Conservation (phyloP, 2,329 filamentous ascomycete species). For the Microcyclospora pomicola region DNA sequence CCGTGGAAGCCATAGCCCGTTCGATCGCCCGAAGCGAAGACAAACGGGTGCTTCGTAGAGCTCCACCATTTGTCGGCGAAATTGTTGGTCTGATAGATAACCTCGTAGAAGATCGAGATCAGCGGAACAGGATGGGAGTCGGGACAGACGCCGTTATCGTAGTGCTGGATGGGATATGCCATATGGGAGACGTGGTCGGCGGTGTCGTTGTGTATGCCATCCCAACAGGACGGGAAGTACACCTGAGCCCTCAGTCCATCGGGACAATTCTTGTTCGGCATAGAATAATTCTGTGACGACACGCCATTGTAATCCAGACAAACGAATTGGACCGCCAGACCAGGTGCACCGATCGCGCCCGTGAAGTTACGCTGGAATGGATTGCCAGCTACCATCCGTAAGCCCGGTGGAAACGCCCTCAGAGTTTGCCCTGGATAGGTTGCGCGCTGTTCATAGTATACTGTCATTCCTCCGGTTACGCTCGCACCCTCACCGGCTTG, state of each 20-base stretch:
- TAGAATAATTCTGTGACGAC: conserved; percentile 39
- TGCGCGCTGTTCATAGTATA: conserved; percentile 52
- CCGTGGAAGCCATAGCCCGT: conserved; percentile 58
- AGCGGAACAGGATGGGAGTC: conserved; percentile 39
- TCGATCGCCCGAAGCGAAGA: conserved; percentile 54
- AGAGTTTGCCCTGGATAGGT: conserved; percentile 33
- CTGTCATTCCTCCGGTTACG: conserved; percentile 47
- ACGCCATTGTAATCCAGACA: conserved; percentile 39
- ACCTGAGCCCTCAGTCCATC: conserved; percentile 49
- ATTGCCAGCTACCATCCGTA: conserved; percentile 60
- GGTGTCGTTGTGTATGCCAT: conserved; percentile 45
- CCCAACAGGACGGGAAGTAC: conserved; percentile 63
- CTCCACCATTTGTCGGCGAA: conserved; percentile 38
- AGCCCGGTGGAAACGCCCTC: conserved; percentile 53
- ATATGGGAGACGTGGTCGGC: conserved; percentile 52
- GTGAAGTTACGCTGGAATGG: conserved; percentile 44
- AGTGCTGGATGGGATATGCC: conserved; percentile 41
- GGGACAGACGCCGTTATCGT: conserved; percentile 41
- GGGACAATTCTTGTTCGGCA: conserved; percentile 58
- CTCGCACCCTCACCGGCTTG: conserved; percentile 36
- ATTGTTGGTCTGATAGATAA: conserved; percentile 39
- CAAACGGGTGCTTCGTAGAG: conserved; percentile 43
- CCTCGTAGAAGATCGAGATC: conserved; percentile 47
- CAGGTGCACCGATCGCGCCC: conserved; percentile 31
- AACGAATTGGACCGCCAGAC: conserved; percentile 41